Percentiles rank a stretch among this genome's conserved stretches.
Evolutionary conservation across 2,329 filamentous ascomycete species (phyloP).

Genomic region (Fusarium nisikadoi): DNA sequence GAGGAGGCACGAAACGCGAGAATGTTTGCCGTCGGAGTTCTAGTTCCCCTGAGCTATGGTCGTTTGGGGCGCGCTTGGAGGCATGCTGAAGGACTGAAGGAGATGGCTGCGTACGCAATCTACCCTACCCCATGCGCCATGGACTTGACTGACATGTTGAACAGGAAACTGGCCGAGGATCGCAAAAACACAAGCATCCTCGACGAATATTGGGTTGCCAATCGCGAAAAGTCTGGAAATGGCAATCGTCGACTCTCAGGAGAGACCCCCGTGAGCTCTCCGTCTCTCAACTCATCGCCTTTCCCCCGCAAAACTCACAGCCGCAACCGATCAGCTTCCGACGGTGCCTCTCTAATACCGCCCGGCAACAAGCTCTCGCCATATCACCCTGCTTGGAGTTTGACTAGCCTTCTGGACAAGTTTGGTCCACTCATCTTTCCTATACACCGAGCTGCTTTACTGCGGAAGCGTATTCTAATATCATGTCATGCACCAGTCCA

Average conservation of each 20-base stretch:
- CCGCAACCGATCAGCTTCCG: constrained; percentile 69
- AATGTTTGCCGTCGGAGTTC: constrained; percentile 90
- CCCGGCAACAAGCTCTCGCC: constrained; percentile 75
- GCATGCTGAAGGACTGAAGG: constrained; percentile 80
- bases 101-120: constrained; percentile 72
- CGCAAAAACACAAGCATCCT: constrained; percentile 71
- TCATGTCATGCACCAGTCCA: constrained; percentile 88
- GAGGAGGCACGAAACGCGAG: constrained; percentile 83
- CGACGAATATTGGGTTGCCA: constrained; percentile 81
- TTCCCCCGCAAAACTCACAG: constrained; percentile 56
- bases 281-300: constrained; percentile 50
- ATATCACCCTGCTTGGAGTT: constrained; percentile 87
- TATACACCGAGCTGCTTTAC: constrained; percentile 84
- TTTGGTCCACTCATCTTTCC: constrained; percentile 95
- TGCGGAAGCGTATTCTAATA: constrained; percentile 89
- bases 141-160: constrained; percentile 36
- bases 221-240: constrained; percentile 53
- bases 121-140: not conserved
- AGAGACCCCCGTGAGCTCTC: constrained; percentile 65
- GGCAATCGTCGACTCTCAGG: constrained; percentile 48
- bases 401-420: constrained; percentile 78
- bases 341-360: constrained; percentile 67
- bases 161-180: constrained; percentile 71
- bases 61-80: constrained; percentile 89
- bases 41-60: constrained; percentile 88